Percentiles rank a stretch among this genome's conserved stretches.
Conservation (phyloP, 768 basidiomycete genomes). For the Amanita brunnescens region DNA sequence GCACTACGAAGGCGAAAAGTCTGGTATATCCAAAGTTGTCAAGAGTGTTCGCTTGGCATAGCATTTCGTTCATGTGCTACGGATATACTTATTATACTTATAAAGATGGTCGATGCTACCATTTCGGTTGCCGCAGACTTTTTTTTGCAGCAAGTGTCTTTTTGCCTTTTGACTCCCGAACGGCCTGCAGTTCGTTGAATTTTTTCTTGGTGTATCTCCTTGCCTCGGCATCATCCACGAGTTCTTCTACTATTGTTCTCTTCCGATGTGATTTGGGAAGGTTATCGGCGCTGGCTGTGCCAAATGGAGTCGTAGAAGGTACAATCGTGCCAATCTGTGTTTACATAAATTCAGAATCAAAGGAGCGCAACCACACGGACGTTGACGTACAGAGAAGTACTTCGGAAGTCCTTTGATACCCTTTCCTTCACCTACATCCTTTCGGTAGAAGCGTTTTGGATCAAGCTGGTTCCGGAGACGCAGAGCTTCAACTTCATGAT, state of each 20-base stretch:
- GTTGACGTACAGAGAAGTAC: constrained; percentile 73
- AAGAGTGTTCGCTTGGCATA: constrained; percentile 67
- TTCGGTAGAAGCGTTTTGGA: constrained; percentile 86
- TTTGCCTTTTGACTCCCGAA: constrained; percentile 59
- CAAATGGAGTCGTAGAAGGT: constrained; percentile 64
- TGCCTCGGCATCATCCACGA: constrained; percentile 82
- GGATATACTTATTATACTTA: background rate
- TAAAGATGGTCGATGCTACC: constrained; percentile 40
- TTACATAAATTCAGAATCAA: constrained; percentile 3
- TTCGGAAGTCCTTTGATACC: constrained; percentile 81
- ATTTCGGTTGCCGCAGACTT: constrained; percentile 55
- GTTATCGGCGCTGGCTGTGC: constrained; percentile 59
- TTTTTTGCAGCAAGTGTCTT: constrained; percentile 63
- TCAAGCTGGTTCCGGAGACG: constrained; percentile 84
- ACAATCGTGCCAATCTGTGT: constrained; percentile 72
- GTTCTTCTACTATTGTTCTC: constrained; percentile 79
- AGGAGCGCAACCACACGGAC: background rate
- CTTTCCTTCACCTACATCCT: constrained; percentile 78
- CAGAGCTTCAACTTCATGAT: constrained; percentile 83
- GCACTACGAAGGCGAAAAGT: constrained; percentile 86
- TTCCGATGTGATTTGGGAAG: constrained; percentile 63
- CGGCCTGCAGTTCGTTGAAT: constrained; percentile 68
- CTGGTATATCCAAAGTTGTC: constrained; percentile 86
- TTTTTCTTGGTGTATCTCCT: constrained; percentile 88
- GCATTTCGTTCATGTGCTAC: background rate